Base-by-base conservation (phyloP, 2,329 filamentous ascomycete species). In the Tolypocladium amazonense region DNA sequence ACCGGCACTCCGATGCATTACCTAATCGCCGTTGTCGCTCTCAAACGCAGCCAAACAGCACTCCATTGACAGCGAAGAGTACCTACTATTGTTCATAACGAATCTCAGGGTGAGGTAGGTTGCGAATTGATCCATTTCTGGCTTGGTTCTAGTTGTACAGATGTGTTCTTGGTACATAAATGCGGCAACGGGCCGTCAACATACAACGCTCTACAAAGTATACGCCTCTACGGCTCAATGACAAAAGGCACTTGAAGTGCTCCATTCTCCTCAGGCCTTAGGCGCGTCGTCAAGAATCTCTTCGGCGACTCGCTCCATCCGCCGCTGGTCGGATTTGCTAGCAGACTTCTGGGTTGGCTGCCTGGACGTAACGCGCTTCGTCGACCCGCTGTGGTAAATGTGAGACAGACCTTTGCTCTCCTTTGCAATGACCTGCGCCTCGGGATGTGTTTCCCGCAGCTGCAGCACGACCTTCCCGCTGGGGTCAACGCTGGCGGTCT, bases 381-480 rank as follows among this genome's bases (percentile, higher is more conserved):
- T 63, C 15, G 60, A 39, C 7, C 60, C 62, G 7, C 66, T 64
- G 52, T 70, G 67, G 59, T 75, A 74, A 57, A 75, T 70, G 23
- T 68, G 57, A 20, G 63, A 64, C 59, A 70, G 66, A 43, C 77
- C 75, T 62, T 72, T 70, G 45, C 72, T 65, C 71, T 85, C 82
- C 69, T 76, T 75, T 53, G 74, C 73, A 35, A 85, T 73, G 27
- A 80, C 64, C 59, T 73, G 72, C 2, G 75, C 69, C 69, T 77
- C 73, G 1, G 62, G 12, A 23, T 69, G 61, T 0, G 76, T 70
- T 56, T 79, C 77, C 20, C 67, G 67, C n/a, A 82, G 68, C 23
- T 68, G 68, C 47, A 85, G 61, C 8, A 75, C 64, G 15, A 86
- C 70, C 64, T 72, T 79, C 61, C 84, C 84, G 56, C 71, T 74